Conservation (phyloP, 768 basidiomycete genomes). For the Postia placenta region DNA sequence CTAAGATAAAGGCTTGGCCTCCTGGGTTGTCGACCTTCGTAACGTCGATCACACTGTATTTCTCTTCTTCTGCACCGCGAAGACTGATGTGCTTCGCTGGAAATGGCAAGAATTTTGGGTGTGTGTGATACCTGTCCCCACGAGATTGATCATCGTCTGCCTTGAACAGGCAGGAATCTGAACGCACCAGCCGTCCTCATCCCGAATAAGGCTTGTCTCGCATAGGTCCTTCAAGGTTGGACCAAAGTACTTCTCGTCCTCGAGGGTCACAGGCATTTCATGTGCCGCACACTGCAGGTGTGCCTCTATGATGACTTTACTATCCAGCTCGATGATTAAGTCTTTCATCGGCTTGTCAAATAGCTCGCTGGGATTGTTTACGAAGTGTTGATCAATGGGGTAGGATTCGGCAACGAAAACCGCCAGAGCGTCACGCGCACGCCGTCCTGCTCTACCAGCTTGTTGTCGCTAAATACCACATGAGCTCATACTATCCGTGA, state of each 20-base stretch:
- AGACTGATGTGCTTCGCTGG: conserved; percentile 71
- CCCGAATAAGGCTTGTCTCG: conserved; percentile 49
- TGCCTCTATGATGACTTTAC: conserved; percentile 69
- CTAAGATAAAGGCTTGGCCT: conserved; percentile 44
- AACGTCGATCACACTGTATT: conserved; percentile 68
- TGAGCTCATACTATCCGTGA: background rate
- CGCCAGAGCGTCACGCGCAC: conserved; percentile 73
- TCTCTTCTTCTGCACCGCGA: conserved; percentile 71
- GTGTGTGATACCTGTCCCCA: conserved; percentile 65
- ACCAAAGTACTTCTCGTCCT: conserved; percentile 73
- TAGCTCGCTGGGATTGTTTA: conserved; percentile 61
- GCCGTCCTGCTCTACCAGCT: conserved; percentile 80
- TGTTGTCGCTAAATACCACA: conserved; percentile 74
- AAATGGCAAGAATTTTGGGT: conserved; percentile 73
- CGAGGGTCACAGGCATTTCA: conserved; percentile 72
- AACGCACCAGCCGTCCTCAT: conserved; percentile 75
- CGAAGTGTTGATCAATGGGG: conserved; percentile 73
- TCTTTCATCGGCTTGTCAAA: conserved; percentile 59
- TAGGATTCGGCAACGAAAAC: conserved; percentile 63
- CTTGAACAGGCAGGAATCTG: background rate
- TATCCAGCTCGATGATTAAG: conserved; percentile 67
- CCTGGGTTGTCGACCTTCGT: conserved; percentile 33
- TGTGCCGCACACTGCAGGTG: conserved; percentile 85
- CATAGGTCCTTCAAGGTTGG: conserved; percentile 53
- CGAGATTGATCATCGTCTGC: background rate